phyloP scores from a whole-genome alignment of 306 rosid genomes.

The Cucurbita argyrosperma region DNA sequence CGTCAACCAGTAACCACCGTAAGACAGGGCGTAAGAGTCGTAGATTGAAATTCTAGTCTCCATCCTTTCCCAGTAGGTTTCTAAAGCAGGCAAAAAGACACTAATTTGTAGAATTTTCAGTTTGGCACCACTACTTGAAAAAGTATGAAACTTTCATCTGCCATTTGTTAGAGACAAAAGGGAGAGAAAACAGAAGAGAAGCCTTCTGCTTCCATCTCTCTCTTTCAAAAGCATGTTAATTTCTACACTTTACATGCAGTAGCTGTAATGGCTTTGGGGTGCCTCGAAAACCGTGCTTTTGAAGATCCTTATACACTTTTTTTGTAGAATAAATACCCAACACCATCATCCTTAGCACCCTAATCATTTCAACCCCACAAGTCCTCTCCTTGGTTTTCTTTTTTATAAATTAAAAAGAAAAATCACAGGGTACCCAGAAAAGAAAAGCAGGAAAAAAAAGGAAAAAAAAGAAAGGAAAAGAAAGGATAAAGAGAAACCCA shows the following conservation, averaged over 20 bases:
- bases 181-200: background rate
- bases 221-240: background rate
- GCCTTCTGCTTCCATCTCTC: background rate
- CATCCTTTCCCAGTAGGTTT: background rate
- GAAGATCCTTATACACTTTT: background rate
- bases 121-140: too few species aligned
- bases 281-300: background rate
- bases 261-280: background rate
- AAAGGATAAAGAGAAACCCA: background rate
- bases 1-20: background rate
- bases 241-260: constrained; percentile 1
- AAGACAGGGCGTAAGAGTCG: background rate
- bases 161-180: background rate
- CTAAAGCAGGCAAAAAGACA: background rate
- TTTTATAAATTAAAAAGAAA: background rate
- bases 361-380: constrained; percentile 10
- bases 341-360: constrained; percentile 1
- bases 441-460: background rate
- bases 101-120: too few species aligned
- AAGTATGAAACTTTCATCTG: background rate
- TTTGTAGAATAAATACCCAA: background rate
- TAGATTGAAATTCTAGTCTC: background rate
- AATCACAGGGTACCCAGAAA: background rate
- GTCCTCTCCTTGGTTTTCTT: background rate
- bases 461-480: background rate